These are phyloP conservation scores for Ormosia emarginata DNA, from an alignment of 306 rosid species.

Conservation along the genomic window DNA sequence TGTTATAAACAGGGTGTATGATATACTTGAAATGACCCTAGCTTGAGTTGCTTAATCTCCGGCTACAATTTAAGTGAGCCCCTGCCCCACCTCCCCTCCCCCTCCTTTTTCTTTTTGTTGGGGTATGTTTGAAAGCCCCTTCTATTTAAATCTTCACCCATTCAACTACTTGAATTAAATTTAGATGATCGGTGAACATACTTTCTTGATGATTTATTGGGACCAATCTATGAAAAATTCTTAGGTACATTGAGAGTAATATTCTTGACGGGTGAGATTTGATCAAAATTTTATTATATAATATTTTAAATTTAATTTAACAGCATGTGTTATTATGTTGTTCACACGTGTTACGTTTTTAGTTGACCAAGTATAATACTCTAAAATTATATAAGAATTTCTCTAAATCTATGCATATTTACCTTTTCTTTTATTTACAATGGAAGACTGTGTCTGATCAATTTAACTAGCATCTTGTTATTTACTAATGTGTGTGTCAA, in stretches of 20 bases:
- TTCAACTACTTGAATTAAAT: background rate
- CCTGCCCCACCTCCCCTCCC: too few species aligned
- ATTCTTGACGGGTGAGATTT: too few species aligned
- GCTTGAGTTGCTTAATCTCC: conserved; percentile 24
- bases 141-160: background rate
- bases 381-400: too few species aligned
- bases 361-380: too few species aligned
- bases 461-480: background rate
- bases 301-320: too few species aligned
- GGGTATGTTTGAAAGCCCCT: background rate
- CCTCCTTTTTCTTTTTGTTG: too few species aligned
- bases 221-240: background rate
- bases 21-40: conserved; percentile 21
- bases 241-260: too few species aligned
- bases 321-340: too few species aligned
- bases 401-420: too few species aligned
- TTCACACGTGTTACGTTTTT: too few species aligned
- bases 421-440: background rate
- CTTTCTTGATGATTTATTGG: background rate
- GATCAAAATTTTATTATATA: too few species aligned
- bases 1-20: conserved; percentile 6
- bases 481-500: background rate
- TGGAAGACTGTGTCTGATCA: background rate
- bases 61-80: background rate
- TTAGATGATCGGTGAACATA: background rate